Evolutionary conservation across 805 yeast genomes (phyloP).

Genomic region (Candida suzukii): DNA sequence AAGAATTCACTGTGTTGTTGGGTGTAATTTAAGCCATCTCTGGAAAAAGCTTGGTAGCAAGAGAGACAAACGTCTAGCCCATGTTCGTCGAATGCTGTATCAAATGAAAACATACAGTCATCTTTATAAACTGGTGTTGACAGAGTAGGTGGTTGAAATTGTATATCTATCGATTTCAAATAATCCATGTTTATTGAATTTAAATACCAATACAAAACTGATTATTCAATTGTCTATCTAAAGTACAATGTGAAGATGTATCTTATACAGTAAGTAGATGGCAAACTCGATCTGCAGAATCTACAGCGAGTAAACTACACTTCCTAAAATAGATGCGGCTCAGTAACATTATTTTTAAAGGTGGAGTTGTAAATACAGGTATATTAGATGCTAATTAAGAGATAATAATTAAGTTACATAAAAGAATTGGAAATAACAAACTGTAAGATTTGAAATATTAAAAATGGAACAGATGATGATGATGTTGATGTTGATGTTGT

Average conservation of each 20-base stretch:
- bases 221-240: too few relatives aligned
- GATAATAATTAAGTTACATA: background rate
- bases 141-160: slow-evolving; percentile 16
- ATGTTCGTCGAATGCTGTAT: slow-evolving; percentile 43
- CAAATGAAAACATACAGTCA: slow-evolving; percentile 85
- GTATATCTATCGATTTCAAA: slow-evolving; percentile 9
- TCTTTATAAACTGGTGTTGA: slow-evolving; percentile 61
- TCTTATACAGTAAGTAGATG: background rate
- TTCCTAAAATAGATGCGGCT: too few relatives aligned
- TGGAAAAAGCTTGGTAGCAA: slow-evolving; percentile 67
- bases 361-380: too few relatives aligned
- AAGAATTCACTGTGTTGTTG: slow-evolving; percentile 44
- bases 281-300: background rate
- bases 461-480: background rate
- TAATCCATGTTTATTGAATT: slow-evolving; percentile 7
- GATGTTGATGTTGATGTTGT: background rate
- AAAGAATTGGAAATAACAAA: background rate
- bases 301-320: too few relatives aligned
- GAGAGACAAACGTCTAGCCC: slow-evolving; percentile 74
- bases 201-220: too few relatives aligned
- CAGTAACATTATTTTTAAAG: too few relatives aligned
- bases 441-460: background rate
- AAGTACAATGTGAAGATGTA: too few relatives aligned
- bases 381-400: too few relatives aligned
- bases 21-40: slow-evolving; percentile 43